These are phyloP conservation scores for Apiospora koreana DNA, from an alignment of 2,329 filamentous ascomycete genomes.

Conservation along the genomic window DNA sequence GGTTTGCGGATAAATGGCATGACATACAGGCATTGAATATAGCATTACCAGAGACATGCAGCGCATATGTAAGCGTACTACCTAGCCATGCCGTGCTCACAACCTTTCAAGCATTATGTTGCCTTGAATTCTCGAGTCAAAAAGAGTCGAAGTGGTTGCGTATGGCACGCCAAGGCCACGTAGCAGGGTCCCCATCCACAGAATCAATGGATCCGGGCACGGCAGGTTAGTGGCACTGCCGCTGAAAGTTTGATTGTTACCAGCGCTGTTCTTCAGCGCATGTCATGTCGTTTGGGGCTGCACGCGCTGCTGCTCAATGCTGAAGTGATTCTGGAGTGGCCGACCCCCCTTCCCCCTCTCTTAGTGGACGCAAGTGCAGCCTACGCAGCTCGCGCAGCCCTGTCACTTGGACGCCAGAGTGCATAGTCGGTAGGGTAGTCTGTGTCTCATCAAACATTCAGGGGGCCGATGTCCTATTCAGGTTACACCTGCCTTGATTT, in stretches of 20 bases:
- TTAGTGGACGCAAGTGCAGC: neutral
- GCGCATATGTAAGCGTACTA: neutral
- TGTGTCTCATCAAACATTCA: constrained; percentile 1
- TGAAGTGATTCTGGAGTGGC: too few relatives aligned
- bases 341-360: neutral
- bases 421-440: neutral
- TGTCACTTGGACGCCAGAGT: neutral
- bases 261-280: neutral
- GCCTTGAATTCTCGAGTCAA: neutral
- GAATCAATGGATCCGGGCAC: neutral
- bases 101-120: neutral
- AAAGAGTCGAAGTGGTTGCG: neutral
- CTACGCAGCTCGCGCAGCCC: neutral
- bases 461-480: constrained; percentile 1
- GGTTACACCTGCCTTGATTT: neutral
- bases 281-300: neutral
- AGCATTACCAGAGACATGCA: neutral
- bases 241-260: neutral
- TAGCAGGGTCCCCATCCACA: neutral
- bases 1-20: neutral
- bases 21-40: neutral
- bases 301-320: neutral
- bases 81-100: neutral
- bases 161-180: neutral
- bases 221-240: neutral